Evolutionary conservation across 768 basidiomycete species (phyloP).

Genomic region (Favolaschia claudopus): DNA sequence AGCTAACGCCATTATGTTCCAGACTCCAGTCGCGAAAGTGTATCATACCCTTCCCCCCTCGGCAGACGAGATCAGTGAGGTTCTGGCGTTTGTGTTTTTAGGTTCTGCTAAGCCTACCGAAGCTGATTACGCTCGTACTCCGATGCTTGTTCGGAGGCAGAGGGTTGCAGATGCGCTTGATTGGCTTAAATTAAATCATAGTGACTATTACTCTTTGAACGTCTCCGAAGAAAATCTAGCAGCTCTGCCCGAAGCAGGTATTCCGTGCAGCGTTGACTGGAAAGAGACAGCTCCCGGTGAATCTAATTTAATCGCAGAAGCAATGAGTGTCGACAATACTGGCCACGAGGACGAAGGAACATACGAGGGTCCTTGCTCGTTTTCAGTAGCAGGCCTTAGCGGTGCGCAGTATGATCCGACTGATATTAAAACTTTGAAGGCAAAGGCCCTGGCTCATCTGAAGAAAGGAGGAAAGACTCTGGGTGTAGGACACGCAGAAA

Average conservation of each 20-base stretch:
- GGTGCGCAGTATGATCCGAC: slow-evolving; percentile 31
- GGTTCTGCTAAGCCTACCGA: slow-evolving; percentile 33
- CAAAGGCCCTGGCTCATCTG: slow-evolving; percentile 11
- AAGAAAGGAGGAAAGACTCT: too few relatives aligned
- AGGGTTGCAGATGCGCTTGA: slow-evolving; percentile 34
- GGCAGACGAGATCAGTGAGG: slow-evolving; percentile 37
- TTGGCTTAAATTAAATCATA: slow-evolving; percentile 44
- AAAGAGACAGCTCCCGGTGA: slow-evolving; percentile 20
- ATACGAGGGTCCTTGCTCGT: slow-evolving; percentile 39
- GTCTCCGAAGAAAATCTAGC: slow-evolving; percentile 34
- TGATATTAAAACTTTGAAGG: slow-evolving; percentile 27
- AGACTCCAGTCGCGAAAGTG: slow-evolving; percentile 38
- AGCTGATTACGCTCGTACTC: slow-evolving; percentile 33
- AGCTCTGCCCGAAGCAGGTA: slow-evolving; percentile 30
- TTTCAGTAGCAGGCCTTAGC: slow-evolving; percentile 45
- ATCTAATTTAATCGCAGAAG: background rate
- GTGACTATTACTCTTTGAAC: slow-evolving; percentile 37
- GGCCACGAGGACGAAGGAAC: slow-evolving; percentile 39
- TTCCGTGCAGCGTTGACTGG: slow-evolving; percentile 36
- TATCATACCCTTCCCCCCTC: slow-evolving; percentile 41
- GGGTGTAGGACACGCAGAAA: too few relatives aligned
- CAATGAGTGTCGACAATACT: slow-evolving; percentile 29
- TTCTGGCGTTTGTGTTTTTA: slow-evolving; percentile 41
- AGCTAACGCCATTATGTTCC: slow-evolving; percentile 42
- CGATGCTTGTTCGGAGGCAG: slow-evolving; percentile 38